Conservation (phyloP, 306 rosid genomes). For the Lathyrus aphaca region DNA sequence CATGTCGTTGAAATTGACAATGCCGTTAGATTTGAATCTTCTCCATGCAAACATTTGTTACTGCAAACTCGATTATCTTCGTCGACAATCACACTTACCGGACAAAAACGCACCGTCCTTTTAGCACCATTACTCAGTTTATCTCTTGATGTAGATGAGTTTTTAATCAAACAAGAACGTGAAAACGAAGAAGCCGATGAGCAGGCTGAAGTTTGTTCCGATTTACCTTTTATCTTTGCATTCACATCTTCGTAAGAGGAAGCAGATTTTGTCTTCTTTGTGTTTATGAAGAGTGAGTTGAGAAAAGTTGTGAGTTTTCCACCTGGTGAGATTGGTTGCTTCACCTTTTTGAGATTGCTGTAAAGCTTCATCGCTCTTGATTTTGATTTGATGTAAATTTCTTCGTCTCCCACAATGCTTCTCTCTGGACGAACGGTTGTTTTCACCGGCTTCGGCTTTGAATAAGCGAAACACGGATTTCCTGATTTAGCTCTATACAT, state of each 20-base stretch:
- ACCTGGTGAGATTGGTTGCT: conserved; percentile 89
- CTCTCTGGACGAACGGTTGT: conserved; percentile 41
- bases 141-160: conserved; percentile 60
- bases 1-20: conserved; percentile 59
- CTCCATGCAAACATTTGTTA: conserved; percentile 54
- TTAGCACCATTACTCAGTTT: conserved; percentile 54
- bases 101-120: conserved; percentile 78
- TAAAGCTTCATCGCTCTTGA: conserved; percentile 80
- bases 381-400: conserved; percentile 53
- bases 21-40: conserved; percentile 29
- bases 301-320: conserved; percentile 70
- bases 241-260: conserved; percentile 33
- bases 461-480: conserved; percentile 55
- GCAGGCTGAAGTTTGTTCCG: conserved; percentile 58
- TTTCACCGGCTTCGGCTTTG: conserved; percentile 59
- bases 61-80: conserved; percentile 70
- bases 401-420: conserved; percentile 23
- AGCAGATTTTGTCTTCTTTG: conserved; percentile 40
- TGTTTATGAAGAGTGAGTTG: conserved; percentile 62
- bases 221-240: conserved; percentile 43
- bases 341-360: conserved; percentile 80
- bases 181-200: conserved; percentile 82
- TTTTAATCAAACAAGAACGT: conserved; percentile 79
- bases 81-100: conserved; percentile 72
- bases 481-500: conserved; percentile 47